These are phyloP conservation scores for Oldenlandia corymbosa DNA, from an alignment of 257 asterid genomes.

Conservation along the genomic window DNA sequence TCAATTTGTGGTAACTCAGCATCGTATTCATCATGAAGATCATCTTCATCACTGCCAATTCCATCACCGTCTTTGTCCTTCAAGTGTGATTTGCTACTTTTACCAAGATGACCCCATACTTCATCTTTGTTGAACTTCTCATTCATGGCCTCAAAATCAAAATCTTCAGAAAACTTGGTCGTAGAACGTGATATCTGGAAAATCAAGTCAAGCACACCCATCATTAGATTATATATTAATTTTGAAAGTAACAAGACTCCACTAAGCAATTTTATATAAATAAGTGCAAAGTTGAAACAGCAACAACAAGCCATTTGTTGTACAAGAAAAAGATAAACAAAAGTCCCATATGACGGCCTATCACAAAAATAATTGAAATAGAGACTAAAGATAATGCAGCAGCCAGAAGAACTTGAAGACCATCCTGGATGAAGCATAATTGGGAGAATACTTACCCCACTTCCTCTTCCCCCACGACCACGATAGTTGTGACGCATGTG, in stretches of 20 bases:
- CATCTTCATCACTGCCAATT: slow-evolving; percentile 52
- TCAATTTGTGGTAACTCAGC: slow-evolving; percentile 54
- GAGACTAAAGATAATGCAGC: background rate
- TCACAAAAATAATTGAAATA: too few relatives aligned
- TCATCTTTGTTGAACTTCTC: slow-evolving; percentile 94
- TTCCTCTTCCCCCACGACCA: slow-evolving; percentile 95
- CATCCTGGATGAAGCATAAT: background rate
- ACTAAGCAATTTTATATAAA: too few relatives aligned
- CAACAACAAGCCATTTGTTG: too few relatives aligned
- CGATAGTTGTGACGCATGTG: slow-evolving; percentile 60
- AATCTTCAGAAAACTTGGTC: slow-evolving; percentile 80
- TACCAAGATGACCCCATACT: slow-evolving; percentile 99
- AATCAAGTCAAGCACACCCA: slow-evolving; percentile 1
- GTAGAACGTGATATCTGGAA: slow-evolving; percentile 58
- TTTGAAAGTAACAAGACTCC: background rate
- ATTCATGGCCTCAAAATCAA: slow-evolving; percentile 95
- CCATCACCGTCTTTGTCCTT: slow-evolving; percentile 60
- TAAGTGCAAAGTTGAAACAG: too few relatives aligned
- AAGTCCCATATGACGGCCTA: too few relatives aligned
- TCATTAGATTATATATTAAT: background rate
- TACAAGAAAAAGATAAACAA: too few relatives aligned
- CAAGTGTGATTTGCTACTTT: slow-evolving; percentile 40
- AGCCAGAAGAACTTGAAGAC: background rate
- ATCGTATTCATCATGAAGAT: slow-evolving; percentile 44
- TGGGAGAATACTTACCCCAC: slow-evolving; percentile 39